Percentiles rank a stretch among this genome's conserved stretches.
These are phyloP conservation scores for Pseudocercospora eumusae DNA, from an alignment of 2,329 filamentous ascomycete species.

Conservation along the genomic window DNA sequence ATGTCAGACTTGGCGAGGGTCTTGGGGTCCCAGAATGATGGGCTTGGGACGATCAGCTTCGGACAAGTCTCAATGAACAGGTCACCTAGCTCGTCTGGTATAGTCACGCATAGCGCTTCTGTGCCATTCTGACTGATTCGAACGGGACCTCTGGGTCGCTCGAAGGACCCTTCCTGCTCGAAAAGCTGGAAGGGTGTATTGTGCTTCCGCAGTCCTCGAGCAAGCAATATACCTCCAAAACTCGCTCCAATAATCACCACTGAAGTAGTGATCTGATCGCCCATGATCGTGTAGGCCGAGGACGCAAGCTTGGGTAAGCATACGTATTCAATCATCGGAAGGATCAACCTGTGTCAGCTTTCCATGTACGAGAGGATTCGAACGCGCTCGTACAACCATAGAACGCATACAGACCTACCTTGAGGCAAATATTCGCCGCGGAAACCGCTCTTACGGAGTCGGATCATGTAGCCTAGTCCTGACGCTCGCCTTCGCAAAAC, in stretches of 20 bases:
- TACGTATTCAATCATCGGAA: neutral
- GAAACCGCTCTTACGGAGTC: neutral
- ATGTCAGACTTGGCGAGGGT: neutral
- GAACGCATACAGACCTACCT: neutral
- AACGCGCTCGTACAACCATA: neutral
- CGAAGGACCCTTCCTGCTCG: neutral
- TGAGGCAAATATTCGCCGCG: neutral
- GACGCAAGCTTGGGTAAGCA: neutral
- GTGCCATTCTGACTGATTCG: slow-evolving; percentile 8
- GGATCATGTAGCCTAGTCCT: neutral
- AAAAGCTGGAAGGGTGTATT: slow-evolving; percentile 5
- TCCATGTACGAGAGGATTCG: neutral
- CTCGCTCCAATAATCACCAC: slow-evolving; percentile 10
- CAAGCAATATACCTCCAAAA: slow-evolving; percentile 1
- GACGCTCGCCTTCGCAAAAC: neutral
- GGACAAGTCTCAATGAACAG: slow-evolving; percentile 8
- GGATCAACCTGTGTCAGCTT: neutral
- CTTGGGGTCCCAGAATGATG: slow-evolving; percentile 3
- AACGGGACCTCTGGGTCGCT: slow-evolving; percentile 2
- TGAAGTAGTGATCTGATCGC: neutral
- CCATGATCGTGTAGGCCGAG: neutral
- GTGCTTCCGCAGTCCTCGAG: slow-evolving; percentile 6
- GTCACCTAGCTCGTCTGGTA: neutral
- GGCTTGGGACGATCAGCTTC: neutral
- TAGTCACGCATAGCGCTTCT: neutral